phyloP scores from a whole-genome alignment of 2,329 filamentous ascomycete species.

The Whalleya microplaca region DNA sequence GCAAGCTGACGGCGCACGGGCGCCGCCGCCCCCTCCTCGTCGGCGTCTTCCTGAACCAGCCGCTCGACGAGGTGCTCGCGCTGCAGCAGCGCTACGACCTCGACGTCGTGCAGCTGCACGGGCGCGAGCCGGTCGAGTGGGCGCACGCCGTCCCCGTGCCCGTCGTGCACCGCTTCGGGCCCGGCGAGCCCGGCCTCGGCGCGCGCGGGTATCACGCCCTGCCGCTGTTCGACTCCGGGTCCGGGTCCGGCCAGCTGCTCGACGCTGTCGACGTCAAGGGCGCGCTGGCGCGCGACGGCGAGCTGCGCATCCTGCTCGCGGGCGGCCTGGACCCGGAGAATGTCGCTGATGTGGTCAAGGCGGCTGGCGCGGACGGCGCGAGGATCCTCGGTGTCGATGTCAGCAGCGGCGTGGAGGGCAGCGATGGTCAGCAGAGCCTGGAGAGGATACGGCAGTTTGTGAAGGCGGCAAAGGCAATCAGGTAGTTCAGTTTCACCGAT shows the following conservation, averaged over 20 bases:
- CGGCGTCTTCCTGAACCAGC: slow-evolving; percentile 92
- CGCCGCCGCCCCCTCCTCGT: slow-evolving; percentile 74
- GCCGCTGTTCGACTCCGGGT: slow-evolving; percentile 84
- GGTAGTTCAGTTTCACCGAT: slow-evolving; percentile 42
- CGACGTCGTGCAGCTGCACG: slow-evolving; percentile 92
- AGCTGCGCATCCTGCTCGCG: slow-evolving; percentile 79
- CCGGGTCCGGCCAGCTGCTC: slow-evolving; percentile 79
- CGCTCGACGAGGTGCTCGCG: slow-evolving; percentile 78
- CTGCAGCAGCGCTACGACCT: slow-evolving; percentile 77
- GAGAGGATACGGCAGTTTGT: slow-evolving; percentile 83
- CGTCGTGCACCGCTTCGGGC: slow-evolving; percentile 84
- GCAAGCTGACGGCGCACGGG: slow-evolving; percentile 46
- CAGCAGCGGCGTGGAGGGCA: slow-evolving; percentile 89
- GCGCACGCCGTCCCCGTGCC: slow-evolving; percentile 86
- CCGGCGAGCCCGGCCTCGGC: slow-evolving; percentile 72
- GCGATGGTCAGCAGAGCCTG: slow-evolving; percentile 77
- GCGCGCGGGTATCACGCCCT: slow-evolving; percentile 80
- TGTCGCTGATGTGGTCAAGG: slow-evolving; percentile 67
- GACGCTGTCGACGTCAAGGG: slow-evolving; percentile 71
- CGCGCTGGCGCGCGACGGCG: slow-evolving; percentile 67
- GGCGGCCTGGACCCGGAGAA: slow-evolving; percentile 84
- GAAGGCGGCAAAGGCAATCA: slow-evolving; percentile 67
- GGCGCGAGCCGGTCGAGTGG: slow-evolving; percentile 92
- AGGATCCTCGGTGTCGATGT: slow-evolving; percentile 86
- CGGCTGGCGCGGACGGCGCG: slow-evolving; percentile 61